Evolutionary conservation across 805 yeast genomes (phyloP).

Genomic region (Saccharomycopsis sp.): DNA sequence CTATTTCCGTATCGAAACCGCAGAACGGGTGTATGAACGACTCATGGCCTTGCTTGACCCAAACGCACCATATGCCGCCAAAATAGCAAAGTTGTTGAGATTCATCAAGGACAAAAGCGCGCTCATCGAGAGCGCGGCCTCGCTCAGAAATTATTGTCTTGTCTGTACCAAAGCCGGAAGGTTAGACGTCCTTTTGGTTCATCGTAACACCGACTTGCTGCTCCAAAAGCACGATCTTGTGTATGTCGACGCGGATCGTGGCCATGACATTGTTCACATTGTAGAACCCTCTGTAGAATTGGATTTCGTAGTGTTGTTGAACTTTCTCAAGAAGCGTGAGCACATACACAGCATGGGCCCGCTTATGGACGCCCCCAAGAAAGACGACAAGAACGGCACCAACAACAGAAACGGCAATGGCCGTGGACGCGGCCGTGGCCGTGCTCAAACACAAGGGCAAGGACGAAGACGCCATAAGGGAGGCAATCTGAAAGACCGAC

Average conservation of each 20-base stretch:
- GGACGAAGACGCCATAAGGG: slow-evolving; percentile 27
- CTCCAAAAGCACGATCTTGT: slow-evolving; percentile 59
- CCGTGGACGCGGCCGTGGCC: slow-evolving; percentile 2
- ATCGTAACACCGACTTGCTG: slow-evolving; percentile 54
- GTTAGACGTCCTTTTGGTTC: slow-evolving; percentile 62
- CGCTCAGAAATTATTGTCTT: slow-evolving; percentile 31
- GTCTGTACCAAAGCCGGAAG: slow-evolving; percentile 59
- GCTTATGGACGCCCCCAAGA: not conserved
- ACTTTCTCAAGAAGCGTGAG: slow-evolving; percentile 66
- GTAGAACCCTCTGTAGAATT: slow-evolving; percentile 57
- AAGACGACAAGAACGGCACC: not conserved
- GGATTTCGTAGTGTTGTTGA: slow-evolving; percentile 62
- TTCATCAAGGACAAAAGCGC: slow-evolving; percentile 18
- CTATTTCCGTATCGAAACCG: slow-evolving; percentile 48
- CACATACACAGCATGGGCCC: slow-evolving; percentile 47
- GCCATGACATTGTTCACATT: slow-evolving; percentile 71
- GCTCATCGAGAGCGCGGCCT: too few relatives aligned
- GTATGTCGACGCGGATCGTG: slow-evolving; percentile 78
- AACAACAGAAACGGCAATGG: slow-evolving; percentile 12
- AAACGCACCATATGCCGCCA: slow-evolving; percentile 15
- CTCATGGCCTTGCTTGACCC: slow-evolving; percentile 18
- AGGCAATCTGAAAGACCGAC: slow-evolving; percentile 23
- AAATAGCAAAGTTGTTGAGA: slow-evolving; percentile 8
- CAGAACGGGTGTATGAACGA: slow-evolving; percentile 29
- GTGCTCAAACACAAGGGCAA: slow-evolving; percentile 16